phyloP scores from a whole-genome alignment of 768 basidiomycete genomes.

The Phaeotremella fagi region DNA sequence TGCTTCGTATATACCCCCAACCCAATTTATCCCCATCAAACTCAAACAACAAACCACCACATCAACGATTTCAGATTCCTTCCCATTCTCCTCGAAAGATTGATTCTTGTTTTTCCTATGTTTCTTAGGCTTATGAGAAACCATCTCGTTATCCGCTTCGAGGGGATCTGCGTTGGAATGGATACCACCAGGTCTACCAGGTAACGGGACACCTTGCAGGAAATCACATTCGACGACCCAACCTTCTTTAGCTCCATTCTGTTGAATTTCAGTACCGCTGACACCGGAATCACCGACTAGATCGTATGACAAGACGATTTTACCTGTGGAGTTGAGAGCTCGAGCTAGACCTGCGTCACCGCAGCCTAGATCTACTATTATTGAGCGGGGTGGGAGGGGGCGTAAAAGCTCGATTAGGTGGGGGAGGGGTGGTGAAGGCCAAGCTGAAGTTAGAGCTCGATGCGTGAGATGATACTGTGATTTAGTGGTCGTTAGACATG shows the following conservation, averaged over 20 bases:
- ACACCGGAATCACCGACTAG: slow-evolving; percentile 52
- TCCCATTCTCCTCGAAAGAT: slow-evolving; percentile 23
- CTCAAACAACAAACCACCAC: slow-evolving; percentile 90
- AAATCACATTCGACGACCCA: slow-evolving; percentile 90
- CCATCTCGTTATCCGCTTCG: not conserved
- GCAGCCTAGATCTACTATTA: slow-evolving; percentile 91
- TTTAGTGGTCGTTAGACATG: not conserved
- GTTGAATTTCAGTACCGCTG: slow-evolving; percentile 75
- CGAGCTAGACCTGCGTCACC: slow-evolving; percentile 87
- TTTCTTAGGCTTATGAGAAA: no score
- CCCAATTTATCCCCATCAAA: slow-evolving; percentile 96
- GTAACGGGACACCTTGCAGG: slow-evolving; percentile 71
- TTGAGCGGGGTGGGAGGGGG: slow-evolving; percentile 59
- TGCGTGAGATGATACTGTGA: slow-evolving; percentile 86
- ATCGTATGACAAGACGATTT: slow-evolving; percentile 45
- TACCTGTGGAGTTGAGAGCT: slow-evolving; percentile 63
- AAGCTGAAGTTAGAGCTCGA: slow-evolving; percentile 79
- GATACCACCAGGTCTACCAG: slow-evolving; percentile 55
- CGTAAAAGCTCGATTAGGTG: slow-evolving; percentile 67
- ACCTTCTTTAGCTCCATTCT: slow-evolving; percentile 49
- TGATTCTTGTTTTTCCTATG: slow-evolving; percentile 49
- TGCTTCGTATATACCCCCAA: slow-evolving; percentile 79
- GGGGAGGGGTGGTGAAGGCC: slow-evolving; percentile 91
- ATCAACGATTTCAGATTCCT: slow-evolving; percentile 75
- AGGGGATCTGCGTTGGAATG: not conserved